Conservation (phyloP, 306 rosid species). For the Corylus americana region DNA sequence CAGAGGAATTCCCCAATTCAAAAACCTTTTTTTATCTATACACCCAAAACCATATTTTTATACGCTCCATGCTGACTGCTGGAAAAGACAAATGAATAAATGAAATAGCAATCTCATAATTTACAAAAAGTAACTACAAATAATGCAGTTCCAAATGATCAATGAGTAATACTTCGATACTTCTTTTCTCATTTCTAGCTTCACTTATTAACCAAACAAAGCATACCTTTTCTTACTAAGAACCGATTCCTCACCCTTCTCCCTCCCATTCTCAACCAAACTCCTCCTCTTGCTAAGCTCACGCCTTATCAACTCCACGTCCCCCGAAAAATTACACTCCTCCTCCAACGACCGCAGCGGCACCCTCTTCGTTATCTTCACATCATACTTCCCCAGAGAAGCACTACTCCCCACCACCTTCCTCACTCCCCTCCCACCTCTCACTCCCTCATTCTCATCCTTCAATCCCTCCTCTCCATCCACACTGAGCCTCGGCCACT, state of each 20-base stretch:
- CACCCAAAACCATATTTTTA: neutral
- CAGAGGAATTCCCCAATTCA: conserved; percentile 1
- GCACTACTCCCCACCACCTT: conserved; percentile 72
- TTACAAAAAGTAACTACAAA: neutral
- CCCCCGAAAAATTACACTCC: conserved; percentile 45
- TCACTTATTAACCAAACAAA: neutral
- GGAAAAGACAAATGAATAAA: neutral
- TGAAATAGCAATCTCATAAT: neutral
- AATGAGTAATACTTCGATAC: neutral
- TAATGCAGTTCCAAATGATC: neutral
- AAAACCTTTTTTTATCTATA: neutral
- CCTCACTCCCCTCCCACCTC: conserved; percentile 28
- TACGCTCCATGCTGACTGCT: neutral
- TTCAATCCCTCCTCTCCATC: conserved; percentile 4
- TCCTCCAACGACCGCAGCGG: conserved; percentile 42
- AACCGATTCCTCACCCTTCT: conserved; percentile 33
- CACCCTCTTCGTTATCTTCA: conserved; percentile 64
- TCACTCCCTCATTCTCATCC: conserved; percentile 1
- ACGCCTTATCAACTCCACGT: conserved; percentile 64
- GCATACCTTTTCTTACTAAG: conserved; percentile 65
- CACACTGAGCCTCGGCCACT: conserved; percentile 2
- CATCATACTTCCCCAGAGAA: conserved; percentile 74
- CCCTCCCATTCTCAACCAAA: conserved; percentile 34
- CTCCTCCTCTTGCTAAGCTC: conserved; percentile 62
- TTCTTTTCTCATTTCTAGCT: neutral